A percentile compares a stretch with the other conserved stretches of the same genome.
Evolutionary conservation across 2,329 filamentous ascomycete species (phyloP).

Genomic region (Purpureocillium lavendulum): DNA sequence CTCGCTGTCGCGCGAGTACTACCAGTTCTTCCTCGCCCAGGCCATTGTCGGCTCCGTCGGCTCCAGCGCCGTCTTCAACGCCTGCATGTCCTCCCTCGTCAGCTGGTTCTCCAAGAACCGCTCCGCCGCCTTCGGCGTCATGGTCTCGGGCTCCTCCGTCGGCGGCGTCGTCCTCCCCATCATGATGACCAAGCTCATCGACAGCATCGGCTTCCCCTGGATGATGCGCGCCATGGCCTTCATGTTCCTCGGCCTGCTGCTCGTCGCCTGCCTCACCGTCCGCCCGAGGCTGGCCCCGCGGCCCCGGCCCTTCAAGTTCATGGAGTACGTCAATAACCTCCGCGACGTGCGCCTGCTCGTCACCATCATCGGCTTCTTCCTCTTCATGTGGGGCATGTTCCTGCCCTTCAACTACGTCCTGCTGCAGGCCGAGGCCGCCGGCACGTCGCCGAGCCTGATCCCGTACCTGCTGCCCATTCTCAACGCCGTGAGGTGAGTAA

Average conservation of each 20-base stretch:
- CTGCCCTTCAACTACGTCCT: slow-evolving; percentile 45
- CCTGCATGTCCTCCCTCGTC: slow-evolving; percentile 30
- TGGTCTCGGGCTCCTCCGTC: slow-evolving; percentile 43
- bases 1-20: slow-evolving; percentile 37
- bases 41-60: slow-evolving; percentile 31
- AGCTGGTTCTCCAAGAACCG: slow-evolving; percentile 46
- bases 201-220: slow-evolving; percentile 36
- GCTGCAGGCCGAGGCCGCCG: slow-evolving; percentile 35
- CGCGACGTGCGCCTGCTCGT: slow-evolving; percentile 35
- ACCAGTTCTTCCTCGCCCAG: slow-evolving; percentile 36
- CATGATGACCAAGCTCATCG: slow-evolving; percentile 46
- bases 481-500: slow-evolving; percentile 37
- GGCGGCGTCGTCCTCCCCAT: slow-evolving; percentile 54
- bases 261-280: slow-evolving; percentile 26
- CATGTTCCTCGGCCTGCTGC: slow-evolving; percentile 30
- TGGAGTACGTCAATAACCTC: slow-evolving; percentile 38
- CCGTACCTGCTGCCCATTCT: slow-evolving; percentile 49
- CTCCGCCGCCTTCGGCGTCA: slow-evolving; percentile 44
- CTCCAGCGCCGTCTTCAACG: slow-evolving; percentile 33
- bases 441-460: slow-evolving; percentile 30
- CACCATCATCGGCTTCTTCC: slow-evolving; percentile 36
- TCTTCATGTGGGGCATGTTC: slow-evolving; percentile 49
- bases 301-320: slow-evolving; percentile 32
- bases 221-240: slow-evolving; percentile 39
- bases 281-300: slow-evolving; percentile 35